Base-by-base conservation (phyloP, 768 basidiomycete species). In the Crepidotus variabilis region DNA sequence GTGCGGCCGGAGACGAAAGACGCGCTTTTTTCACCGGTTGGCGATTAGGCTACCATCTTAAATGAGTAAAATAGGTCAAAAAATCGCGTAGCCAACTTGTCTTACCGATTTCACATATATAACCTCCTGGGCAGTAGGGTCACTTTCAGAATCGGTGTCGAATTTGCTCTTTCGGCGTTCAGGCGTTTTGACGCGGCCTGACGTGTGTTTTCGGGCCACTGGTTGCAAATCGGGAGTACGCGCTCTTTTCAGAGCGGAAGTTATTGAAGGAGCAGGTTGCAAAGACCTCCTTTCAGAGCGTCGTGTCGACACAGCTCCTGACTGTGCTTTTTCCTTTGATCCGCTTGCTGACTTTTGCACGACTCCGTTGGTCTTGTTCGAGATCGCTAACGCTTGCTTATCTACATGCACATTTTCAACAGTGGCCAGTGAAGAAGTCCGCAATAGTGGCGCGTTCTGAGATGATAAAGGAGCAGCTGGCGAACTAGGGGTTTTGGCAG, bases 11-110 rank as follows among this genome's bases (percentile, higher is more conserved):
- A 21, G 74, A 63, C 1, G 72, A 72, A 23, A 74, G 52, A 18
- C 76, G 78, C 9, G 67, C 67, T 49, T 72, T 79, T 66, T 77
- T 81, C 52, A 60, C 68, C 20, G 50, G 57, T 18, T 62, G 57
- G 1, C 54, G 35, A 57, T 57, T 59, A 10, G 63, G 57, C 61
- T 64, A 32, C 23, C 23, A 23, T 22, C 51, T 1, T 6, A 1
- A 10, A 11, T 50, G 13, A 32, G n/a, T 24, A 13, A 14, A 50
- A n/a, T 34, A 33, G 51, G 11, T 13, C 22, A 34, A 24, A 23
- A 28, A 32, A 11, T 39, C 9, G 55, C 10, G 18, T 43, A 14
- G 21, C 24, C 49, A 13, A 23, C 11, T 33, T 21, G 11, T 50
- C 55, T 16, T 35, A 56, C 55, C 4, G 71, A 66, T 61, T 63